Conservation (phyloP, 805 yeast species). For the Schwanniomyces sp. region DNA sequence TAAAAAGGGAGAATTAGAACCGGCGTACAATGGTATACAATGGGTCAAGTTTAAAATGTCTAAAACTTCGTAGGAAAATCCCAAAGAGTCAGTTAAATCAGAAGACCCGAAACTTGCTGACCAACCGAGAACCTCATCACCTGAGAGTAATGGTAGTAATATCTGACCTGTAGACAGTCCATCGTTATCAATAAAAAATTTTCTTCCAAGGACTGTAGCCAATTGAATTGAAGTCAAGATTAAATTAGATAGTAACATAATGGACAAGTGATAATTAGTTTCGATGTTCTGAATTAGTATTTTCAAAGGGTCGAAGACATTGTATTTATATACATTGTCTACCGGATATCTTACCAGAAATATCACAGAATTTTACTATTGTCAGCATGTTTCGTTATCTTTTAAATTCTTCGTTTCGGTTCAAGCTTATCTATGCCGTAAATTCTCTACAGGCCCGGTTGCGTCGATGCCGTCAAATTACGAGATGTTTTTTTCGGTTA, state of each 20-base stretch:
- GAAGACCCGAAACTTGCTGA: slow-evolving; percentile 40
- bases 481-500: too few species aligned
- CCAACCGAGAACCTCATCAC: slow-evolving; percentile 39
- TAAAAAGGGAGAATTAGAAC: slow-evolving; percentile 38
- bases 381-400: too few species aligned
- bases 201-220: slow-evolving; percentile 13
- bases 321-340: too few species aligned
- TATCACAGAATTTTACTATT: too few species aligned
- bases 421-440: too few species aligned
- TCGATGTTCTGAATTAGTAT: too few species aligned
- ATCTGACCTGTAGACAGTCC: slow-evolving; percentile 37
- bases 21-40: slow-evolving; percentile 37
- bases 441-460: too few species aligned
- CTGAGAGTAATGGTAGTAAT: slow-evolving; percentile 37
- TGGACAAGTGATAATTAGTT: too few species aligned
- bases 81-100: slow-evolving; percentile 40
- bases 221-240: not conserved
- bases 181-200: slow-evolving; percentile 44
- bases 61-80: slow-evolving; percentile 27
- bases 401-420: too few species aligned
- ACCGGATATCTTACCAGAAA: too few species aligned
- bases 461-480: too few species aligned
- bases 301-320: too few species aligned
- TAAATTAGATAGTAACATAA: not conserved
- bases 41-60: slow-evolving; percentile 31